Percentiles rank a stretch among this genome's conserved stretches.
These are phyloP conservation scores for Saccharomycopsis crataegensis DNA, from an alignment of 1,139 yeast species.

Conservation along the genomic window DNA sequence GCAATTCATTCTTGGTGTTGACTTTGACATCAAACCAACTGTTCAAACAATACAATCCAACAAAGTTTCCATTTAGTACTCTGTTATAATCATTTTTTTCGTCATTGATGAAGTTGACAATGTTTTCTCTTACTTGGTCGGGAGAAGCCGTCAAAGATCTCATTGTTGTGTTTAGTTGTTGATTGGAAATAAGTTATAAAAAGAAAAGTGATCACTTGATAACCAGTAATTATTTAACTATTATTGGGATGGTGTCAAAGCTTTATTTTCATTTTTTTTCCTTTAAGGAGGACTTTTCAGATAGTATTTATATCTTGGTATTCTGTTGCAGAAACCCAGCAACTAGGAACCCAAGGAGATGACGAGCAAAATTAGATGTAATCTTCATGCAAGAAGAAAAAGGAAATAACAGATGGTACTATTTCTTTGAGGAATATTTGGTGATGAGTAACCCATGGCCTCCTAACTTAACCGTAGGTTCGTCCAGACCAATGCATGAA, in stretches of 20 bases:
- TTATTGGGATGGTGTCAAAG: background rate
- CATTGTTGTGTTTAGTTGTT: constrained; percentile 1
- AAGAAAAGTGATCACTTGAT: background rate
- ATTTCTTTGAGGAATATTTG: no score
- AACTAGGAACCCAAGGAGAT: no score
- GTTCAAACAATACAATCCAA: constrained; percentile 17
- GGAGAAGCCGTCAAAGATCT: constrained; percentile 16
- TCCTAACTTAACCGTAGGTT: no score
- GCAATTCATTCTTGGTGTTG: constrained; percentile 23
- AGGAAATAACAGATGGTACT: no score
- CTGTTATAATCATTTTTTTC: constrained; percentile 15
- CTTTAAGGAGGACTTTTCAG: no score
- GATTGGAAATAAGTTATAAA: background rate
- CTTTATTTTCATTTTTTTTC: no score
- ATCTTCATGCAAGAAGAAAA: no score
- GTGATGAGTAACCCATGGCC: no score
- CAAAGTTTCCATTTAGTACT: constrained; percentile 19
- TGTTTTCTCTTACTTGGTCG: constrained; percentile 8
- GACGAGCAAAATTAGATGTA: no score
- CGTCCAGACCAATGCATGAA: no score
- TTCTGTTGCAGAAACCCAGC: no score
- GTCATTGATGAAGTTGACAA: constrained; percentile 27
- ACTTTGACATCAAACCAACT: constrained; percentile 16
- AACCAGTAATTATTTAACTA: background rate
- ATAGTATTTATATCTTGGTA: no score